A percentile compares a stretch with the other conserved stretches of the same genome.
Conservation (phyloP, 1,284 basidiomycete genomes). For the Puccinia sorghi region DNA sequence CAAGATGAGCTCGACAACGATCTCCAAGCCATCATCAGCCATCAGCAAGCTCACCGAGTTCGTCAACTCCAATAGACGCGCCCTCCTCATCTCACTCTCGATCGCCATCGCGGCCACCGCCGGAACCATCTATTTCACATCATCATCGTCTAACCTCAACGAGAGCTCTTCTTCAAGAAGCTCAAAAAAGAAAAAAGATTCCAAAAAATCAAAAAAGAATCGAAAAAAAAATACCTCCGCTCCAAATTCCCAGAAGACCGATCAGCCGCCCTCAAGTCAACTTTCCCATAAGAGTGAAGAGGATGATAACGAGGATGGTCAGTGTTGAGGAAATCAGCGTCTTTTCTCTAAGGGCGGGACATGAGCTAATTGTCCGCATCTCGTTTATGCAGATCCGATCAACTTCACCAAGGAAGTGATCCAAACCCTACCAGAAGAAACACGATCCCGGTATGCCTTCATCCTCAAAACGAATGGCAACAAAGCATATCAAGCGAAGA, state of each 20-base stretch:
- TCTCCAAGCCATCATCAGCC: not conserved
- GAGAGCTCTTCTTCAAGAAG: not conserved
- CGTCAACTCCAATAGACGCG: conserved; percentile 17
- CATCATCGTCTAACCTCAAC: not conserved
- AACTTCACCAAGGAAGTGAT: conserved; percentile 32
- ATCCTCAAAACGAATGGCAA: conserved; percentile 87
- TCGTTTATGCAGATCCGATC: conserved; percentile 24
- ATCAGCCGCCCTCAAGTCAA: not conserved
- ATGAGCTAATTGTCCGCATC: not conserved
- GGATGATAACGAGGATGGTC: conserved; percentile 20
- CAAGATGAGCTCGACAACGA: not conserved
- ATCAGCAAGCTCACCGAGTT: conserved; percentile 21
- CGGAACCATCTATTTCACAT: conserved; percentile 47
- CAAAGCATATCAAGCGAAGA: conserved; percentile 76
- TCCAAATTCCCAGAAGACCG: not conserved
- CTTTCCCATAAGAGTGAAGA: conserved; percentile 13
- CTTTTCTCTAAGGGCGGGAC: not conserved
- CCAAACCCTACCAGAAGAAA: conserved; percentile 60
- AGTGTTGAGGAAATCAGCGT: not conserved
- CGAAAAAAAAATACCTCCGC: conserved; percentile 10
- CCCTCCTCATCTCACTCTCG: conserved; percentile 33
- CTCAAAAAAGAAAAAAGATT: conserved; percentile 30
- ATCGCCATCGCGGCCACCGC: conserved; percentile 41
- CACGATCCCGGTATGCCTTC: conserved; percentile 73
- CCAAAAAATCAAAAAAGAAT: conserved; percentile 46